These are phyloP conservation scores for Linnemannia exigua DNA, from an alignment of 192 early-diverging fungal genomes.

Conservation along the genomic window DNA sequence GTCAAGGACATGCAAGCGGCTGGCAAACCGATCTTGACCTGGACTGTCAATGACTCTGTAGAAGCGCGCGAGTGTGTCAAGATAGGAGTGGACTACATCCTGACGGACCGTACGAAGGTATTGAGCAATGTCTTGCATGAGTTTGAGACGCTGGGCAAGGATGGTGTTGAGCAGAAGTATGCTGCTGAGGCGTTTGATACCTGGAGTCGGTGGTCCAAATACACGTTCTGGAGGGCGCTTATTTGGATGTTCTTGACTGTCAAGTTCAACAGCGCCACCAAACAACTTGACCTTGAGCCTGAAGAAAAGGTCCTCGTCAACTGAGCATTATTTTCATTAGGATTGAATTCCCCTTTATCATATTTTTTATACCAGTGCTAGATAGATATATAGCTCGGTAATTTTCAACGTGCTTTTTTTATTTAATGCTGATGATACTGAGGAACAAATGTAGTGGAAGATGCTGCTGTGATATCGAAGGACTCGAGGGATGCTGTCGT, in stretches of 20 bases:
- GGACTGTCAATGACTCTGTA: slow-evolving; percentile 64
- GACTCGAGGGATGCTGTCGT: too few species aligned
- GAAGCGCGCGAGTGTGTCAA: slow-evolving; percentile 58
- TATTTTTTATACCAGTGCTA: neutral
- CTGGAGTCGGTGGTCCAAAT: slow-evolving; percentile 43
- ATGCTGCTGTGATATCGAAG: too few species aligned
- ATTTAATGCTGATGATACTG: neutral
- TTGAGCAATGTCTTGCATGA: slow-evolving; percentile 42
- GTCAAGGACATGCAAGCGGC: slow-evolving; percentile 63
- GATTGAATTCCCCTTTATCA: neutral
- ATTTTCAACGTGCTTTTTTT: too few species aligned
- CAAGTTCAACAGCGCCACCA: slow-evolving; percentile 38
- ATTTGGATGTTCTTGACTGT: slow-evolving; percentile 37
- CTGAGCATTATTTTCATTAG: neutral
- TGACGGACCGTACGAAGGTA: slow-evolving; percentile 61
- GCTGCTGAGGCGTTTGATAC: slow-evolving; percentile 38
- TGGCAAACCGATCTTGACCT: slow-evolving; percentile 62
- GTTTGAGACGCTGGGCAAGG: slow-evolving; percentile 34
- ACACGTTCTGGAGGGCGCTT: slow-evolving; percentile 39
- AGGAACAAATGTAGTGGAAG: too few species aligned
- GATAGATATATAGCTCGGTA: too few species aligned
- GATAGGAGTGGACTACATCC: slow-evolving; percentile 64
- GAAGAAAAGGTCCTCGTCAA: slow-evolving; percentile 4
- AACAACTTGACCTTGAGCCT: slow-evolving; percentile 15
- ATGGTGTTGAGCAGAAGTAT: slow-evolving; percentile 42